Evolutionary conservation across 2,329 filamentous ascomycete genomes (phyloP).

Genomic region (Fusarium concolor): DNA sequence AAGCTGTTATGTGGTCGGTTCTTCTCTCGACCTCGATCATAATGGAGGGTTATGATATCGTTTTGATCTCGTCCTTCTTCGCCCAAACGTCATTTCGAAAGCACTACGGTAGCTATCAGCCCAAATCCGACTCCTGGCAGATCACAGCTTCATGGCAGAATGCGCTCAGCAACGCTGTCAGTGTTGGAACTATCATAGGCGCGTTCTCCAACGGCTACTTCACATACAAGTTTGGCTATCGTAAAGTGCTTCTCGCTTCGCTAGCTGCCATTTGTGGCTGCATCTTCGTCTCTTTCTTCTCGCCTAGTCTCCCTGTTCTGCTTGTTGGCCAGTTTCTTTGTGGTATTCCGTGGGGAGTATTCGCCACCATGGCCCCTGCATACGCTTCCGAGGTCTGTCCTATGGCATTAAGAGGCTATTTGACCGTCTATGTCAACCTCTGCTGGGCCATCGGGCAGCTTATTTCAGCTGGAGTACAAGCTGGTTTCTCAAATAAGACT

Average conservation of each 20-base stretch:
- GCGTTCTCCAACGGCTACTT: conserved; percentile 43
- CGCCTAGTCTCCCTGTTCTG: conserved; percentile 53
- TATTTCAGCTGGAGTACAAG: conserved; percentile 51
- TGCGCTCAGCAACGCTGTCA: conserved; percentile 23
- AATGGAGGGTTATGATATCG: conserved; percentile 52
- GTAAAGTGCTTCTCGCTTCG: conserved; percentile 64
- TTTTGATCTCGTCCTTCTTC: conserved; percentile 48
- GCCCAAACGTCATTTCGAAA: conserved; percentile 48
- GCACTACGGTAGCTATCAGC: conserved; percentile 40
- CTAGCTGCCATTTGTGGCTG: conserved; percentile 30
- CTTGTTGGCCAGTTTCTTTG: conserved; percentile 61
- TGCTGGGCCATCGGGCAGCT: conserved; percentile 58
- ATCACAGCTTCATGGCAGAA: conserved; percentile 31
- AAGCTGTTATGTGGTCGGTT: conserved; percentile 30
- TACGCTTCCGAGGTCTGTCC: conserved; percentile 61
- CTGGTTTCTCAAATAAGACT: conserved; percentile 29
- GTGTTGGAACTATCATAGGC: conserved; percentile 34
- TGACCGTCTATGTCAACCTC: conserved; percentile 58
- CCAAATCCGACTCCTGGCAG: conserved; percentile 11
- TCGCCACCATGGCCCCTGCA: conserved; percentile 56
- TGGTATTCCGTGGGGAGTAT: conserved; percentile 58
- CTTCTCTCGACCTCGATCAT: conserved; percentile 50
- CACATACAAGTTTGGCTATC: conserved; percentile 37
- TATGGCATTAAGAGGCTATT: conserved; percentile 54
- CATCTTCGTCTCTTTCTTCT: conserved; percentile 51